Evolutionary conservation across 2,329 filamentous ascomycete genomes (phyloP).

Genomic region (Didymella segeticola): DNA sequence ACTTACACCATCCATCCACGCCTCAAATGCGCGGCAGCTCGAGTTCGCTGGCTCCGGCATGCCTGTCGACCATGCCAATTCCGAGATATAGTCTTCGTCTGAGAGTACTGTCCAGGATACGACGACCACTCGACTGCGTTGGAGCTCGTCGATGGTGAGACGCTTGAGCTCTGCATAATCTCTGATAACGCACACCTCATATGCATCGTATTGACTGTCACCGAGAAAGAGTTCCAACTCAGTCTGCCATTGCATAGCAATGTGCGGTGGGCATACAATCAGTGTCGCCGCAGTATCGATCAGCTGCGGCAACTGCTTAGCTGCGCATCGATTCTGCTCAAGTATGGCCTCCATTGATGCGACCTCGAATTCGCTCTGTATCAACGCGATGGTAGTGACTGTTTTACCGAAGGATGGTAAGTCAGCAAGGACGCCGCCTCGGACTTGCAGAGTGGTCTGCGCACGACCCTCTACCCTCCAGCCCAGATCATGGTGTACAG

Average conservation of each 20-base stretch:
- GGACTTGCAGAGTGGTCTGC: constrained; percentile 50
- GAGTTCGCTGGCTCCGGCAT: constrained; percentile 47
- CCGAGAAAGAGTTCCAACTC: constrained; percentile 62
- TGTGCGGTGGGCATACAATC: constrained; percentile 63
- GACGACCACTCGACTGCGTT: constrained; percentile 62
- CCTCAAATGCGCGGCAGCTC: constrained; percentile 57
- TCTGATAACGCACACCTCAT: constrained; percentile 56
- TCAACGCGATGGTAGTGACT: constrained; percentile 63
- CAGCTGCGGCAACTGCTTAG: constrained; percentile 24
- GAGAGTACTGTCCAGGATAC: constrained; percentile 60
- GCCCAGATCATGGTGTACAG: constrained; percentile 55
- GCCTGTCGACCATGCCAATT: constrained; percentile 59
- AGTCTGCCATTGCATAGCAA: constrained; percentile 64
- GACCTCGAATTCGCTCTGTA: constrained; percentile 54
- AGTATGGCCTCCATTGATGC: constrained; percentile 18
- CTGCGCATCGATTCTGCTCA: constrained; percentile 13
- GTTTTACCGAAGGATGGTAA: constrained; percentile 73
- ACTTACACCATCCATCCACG: constrained; percentile 60
- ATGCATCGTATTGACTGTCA: constrained; percentile 32
- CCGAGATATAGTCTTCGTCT: constrained; percentile 56
- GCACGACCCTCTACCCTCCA: constrained; percentile 66
- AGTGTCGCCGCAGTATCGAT: constrained; percentile 64
- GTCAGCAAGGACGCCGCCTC: constrained; percentile 69
- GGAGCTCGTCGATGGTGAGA: constrained; percentile 54
- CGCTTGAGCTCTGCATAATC: constrained; percentile 49